These are phyloP conservation scores for Blastomyces gilchristii DNA, from an alignment of 2,329 filamentous ascomycete genomes.

Conservation along the genomic window DNA sequence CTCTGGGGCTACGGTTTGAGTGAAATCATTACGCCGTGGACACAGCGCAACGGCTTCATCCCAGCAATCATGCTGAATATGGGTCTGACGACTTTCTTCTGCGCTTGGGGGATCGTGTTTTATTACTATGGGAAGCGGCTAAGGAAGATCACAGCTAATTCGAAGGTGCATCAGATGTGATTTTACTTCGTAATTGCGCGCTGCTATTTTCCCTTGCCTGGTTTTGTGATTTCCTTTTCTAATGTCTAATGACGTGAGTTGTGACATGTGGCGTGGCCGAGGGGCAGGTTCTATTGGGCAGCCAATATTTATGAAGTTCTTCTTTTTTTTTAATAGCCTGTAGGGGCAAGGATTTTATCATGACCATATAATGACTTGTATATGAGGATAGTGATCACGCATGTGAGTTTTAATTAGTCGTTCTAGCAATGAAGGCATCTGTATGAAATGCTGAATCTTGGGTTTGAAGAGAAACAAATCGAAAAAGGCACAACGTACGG, in stretches of 20 bases:
- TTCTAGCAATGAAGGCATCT: not conserved
- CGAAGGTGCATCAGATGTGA: slow-evolving; percentile 45
- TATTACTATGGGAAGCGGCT: slow-evolving; percentile 51
- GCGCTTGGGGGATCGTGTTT: slow-evolving; percentile 45
- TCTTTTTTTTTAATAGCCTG: not conserved
- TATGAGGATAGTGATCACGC: not conserved
- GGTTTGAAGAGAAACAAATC: not conserved
- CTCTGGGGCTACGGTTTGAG: slow-evolving; percentile 52
- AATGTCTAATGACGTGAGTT: not conserved
- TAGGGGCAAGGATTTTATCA: not conserved
- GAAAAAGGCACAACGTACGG: not conserved
- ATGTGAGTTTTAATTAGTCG: not conserved
- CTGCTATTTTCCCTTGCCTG: not conserved
- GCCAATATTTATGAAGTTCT: not conserved
- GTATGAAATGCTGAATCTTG: not conserved
- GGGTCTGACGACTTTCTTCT: slow-evolving; percentile 44
- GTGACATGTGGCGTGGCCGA: not conserved
- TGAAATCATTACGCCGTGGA: slow-evolving; percentile 48
- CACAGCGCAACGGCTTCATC: slow-evolving; percentile 41
- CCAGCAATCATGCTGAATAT: slow-evolving; percentile 53
- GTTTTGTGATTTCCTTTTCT: not conserved
- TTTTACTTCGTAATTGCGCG: not conserved
- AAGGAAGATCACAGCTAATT: slow-evolving; percentile 46
- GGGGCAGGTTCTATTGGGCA: not conserved
- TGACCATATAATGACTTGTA: not conserved